A percentile compares a stretch with the other conserved stretches of the same genome.
phyloP scores from a whole-genome alignment of 331 rosid genomes.

The Malus hybrid region DNA sequence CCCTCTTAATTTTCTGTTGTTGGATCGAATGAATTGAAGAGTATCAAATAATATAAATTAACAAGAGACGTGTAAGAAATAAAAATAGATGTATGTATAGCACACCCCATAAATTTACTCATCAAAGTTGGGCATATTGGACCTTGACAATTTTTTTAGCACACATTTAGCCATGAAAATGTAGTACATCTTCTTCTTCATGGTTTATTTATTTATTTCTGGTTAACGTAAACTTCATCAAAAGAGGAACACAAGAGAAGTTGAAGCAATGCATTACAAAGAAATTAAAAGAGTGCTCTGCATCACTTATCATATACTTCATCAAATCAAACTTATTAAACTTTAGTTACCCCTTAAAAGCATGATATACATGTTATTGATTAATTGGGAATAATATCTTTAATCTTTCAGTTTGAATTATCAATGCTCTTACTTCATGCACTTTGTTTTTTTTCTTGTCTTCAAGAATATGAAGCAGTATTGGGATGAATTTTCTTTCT shows the following conservation, averaged over 20 bases:
- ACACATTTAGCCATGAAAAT: not conserved
- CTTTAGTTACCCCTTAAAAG: not conserved
- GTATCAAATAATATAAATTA: too few species aligned
- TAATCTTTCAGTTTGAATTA: not conserved
- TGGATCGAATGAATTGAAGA: too few species aligned
- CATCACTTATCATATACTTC: not conserved
- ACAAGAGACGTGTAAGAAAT: too few species aligned
- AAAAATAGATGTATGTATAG: too few species aligned
- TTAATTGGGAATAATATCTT: not conserved
- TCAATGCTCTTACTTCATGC: not conserved
- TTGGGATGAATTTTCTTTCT: too few species aligned
- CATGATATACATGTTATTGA: not conserved
- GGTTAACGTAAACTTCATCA: not conserved
- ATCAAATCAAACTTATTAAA: not conserved
- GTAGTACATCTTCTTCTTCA: not conserved
- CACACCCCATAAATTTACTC: not conserved
- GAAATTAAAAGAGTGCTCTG: too few species aligned
- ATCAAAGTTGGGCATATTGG: not conserved
- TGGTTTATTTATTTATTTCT: not conserved
- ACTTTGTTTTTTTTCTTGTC: not conserved
- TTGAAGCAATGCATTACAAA: not conserved
- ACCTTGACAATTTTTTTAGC: not conserved
- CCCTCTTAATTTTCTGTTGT: too few species aligned
- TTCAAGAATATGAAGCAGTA: too few species aligned
- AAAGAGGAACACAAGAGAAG: not conserved